These are phyloP conservation scores for Tremellales sp. DNA, from an alignment of 1,284 basidiomycete genomes.

Conservation along the genomic window DNA sequence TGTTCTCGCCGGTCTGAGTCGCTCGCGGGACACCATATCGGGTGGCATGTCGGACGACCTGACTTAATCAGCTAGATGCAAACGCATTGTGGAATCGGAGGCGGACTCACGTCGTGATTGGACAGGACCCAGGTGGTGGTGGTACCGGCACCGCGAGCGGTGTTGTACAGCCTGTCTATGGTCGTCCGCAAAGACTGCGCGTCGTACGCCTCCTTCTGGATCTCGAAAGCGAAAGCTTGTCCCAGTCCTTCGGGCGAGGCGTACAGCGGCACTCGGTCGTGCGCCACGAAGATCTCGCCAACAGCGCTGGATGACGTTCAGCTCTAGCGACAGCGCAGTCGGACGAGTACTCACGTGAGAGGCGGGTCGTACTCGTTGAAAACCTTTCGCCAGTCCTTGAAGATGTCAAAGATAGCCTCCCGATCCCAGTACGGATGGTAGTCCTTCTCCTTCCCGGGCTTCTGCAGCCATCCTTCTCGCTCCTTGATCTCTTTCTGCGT, in stretches of 20 bases:
- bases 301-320: constrained; percentile 25
- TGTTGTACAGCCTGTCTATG: constrained; percentile 24
- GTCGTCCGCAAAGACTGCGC: constrained; percentile 17
- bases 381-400: constrained; percentile 36
- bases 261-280: constrained; percentile 34
- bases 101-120: constrained; percentile 7
- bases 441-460: constrained; percentile 13
- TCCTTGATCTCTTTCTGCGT: constrained; percentile 11
- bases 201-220: constrained; percentile 33
- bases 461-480: constrained; percentile 13
- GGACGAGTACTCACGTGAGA: constrained; percentile 29
- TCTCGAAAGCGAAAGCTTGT: constrained; percentile 44
- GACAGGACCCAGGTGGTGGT: constrained; percentile 42
- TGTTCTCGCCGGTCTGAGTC: background rate
- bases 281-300: constrained; percentile 39
- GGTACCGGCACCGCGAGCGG: constrained; percentile 18
- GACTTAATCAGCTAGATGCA: background rate
- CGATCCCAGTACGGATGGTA: constrained; percentile 32
- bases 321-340: background rate
- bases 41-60: constrained; percentile 39
- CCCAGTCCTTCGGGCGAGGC: constrained; percentile 35
- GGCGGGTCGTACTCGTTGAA: constrained; percentile 43
- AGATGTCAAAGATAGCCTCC: constrained; percentile 35
- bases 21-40: constrained; percentile 28
- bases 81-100: background rate